Evolutionary conservation across 2,329 filamentous ascomycete genomes (phyloP).

Genomic region (Penicillium thymicola): DNA sequence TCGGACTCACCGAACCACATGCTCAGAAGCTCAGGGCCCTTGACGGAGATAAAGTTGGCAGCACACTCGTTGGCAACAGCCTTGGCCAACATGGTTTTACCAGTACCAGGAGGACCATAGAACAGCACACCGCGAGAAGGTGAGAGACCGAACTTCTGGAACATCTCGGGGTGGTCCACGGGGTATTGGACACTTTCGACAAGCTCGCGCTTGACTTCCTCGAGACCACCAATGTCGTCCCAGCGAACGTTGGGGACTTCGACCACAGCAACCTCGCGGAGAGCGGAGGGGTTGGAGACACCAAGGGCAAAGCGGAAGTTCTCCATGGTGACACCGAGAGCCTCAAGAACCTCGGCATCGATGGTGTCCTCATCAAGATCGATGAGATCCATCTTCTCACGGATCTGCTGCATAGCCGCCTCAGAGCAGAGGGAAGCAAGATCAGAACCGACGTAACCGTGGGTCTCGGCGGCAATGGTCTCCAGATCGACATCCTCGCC

Average conservation of each 20-base stretch:
- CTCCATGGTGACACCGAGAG: constrained; percentile 97
- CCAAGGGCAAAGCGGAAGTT: constrained; percentile 99
- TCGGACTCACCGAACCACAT: constrained; percentile 99
- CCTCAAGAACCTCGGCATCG: constrained; percentile 96
- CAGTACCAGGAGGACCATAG: constrained; percentile 98
- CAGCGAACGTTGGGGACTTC: constrained; percentile 99
- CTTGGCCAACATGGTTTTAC: constrained; percentile 99
- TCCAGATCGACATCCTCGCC: constrained; percentile 94
- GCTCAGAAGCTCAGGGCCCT: constrained; percentile 94
- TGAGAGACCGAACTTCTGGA: constrained; percentile 99
- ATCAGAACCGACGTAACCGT: constrained; percentile 99
- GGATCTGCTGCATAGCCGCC: constrained; percentile 99
- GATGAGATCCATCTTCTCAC: constrained; percentile 99
- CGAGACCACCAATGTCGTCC: constrained; percentile 99
- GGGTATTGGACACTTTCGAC: constrained; percentile 99
- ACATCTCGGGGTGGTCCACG: constrained; percentile 98
- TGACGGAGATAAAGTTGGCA: constrained; percentile 99
- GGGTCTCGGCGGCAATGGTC: constrained; percentile 93
- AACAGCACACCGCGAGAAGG: constrained; percentile 98
- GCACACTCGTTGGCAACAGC: constrained; percentile 98
- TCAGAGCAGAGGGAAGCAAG: constrained; percentile 97
- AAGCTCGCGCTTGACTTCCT: constrained; percentile 98
- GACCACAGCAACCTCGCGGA: constrained; percentile 97
- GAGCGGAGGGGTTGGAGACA: constrained; percentile 96
- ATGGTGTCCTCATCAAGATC: constrained; percentile 99